Evolutionary conservation across 2,329 filamentous ascomycete genomes (phyloP), one percentile per base, ranked within the genome.

Genomic region (Neoascochyta sp.): DNA sequence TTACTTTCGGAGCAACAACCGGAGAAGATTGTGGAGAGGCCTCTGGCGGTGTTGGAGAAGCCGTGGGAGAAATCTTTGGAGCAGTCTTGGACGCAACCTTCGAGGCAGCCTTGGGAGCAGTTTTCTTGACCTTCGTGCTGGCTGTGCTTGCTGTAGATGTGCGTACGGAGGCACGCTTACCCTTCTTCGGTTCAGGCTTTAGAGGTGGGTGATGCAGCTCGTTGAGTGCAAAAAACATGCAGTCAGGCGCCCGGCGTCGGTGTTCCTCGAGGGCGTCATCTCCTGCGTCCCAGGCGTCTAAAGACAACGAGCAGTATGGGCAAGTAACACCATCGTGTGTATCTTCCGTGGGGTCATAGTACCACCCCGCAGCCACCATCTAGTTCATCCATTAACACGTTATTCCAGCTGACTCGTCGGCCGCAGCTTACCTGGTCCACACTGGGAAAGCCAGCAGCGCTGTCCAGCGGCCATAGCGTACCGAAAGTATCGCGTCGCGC

Each of bases 231-330:
- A 96, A 96, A 67, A 94, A 96, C 9, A 79, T 73, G 57, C 92
- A 98, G 14, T 82, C 73, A 0, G 86, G 78, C 1, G 82, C 83
- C 47, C 92, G 80, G 32, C 77, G 80, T 50, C 81, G 79, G 57
- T 98, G 92, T 58, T 98, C 92, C 39, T 93, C 81, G 80, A 83
- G 76, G 39, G 92, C 92, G 57, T 94, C 86, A 60, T 98, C 92
- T 36, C 82, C 81, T 1, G 83, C 82, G 57, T 96, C 92, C 92
- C 93, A 98, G 5, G 88, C 88, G 61, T 96, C 90, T 8, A 98
- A 74, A 8, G 83, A 87, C 10, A 96, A 67, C 34, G 84, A 79
- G 67, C 92, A 98, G 65, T 96, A 95, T 16, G 85, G 75, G 59
- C 92, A 98, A 8, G 84, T 92, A 7, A 86, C 86, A 67, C 90